Evolutionary conservation across 2,329 filamentous ascomycete species (phyloP), one percentile per base, ranked within the genome.

Genomic region (Hypoxylon sp.): DNA sequence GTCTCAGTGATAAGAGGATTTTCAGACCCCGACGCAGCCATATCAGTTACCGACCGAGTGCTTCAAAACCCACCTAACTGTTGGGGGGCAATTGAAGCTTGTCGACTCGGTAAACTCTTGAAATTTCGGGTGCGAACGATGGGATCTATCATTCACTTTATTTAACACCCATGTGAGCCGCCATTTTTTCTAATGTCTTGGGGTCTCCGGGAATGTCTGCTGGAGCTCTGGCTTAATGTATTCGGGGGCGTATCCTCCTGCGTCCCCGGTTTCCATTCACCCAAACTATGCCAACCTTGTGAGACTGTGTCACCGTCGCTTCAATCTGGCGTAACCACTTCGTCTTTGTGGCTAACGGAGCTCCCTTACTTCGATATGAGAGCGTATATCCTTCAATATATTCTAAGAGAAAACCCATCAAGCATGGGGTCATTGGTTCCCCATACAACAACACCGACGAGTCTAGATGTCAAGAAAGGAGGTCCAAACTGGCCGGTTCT

Each of bases 121-220:
- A 1, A 13, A 31, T 31, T 31, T 31, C 29, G 8, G 6, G 29
- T 31, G 29, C 29, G 29, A 31, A 31, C 6, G 8, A 31, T 31
- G 6, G 1, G 8, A 31, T 9, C 29, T 31, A 31, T 31, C 8
- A 31, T 6, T 6, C 29, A 31, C 5, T 31, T 31, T 9, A 31
- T 31, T 31, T 47, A 17, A 11, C 19, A 14, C 48, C 48, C 48
- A 52, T 9, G 1, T 35, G 17, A 9, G 31, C 29, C 8, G 29
- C 48, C n/a, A 52, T 52, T 33, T 52, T 33, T 19, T 52, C 26
- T 22, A 52, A 35, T 19, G 26, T 52, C 8, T 19, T 17, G 6
- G 35, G 4, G 9, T 52, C 48, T 19, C 29, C n/a, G 35, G 48
- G 17, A 52, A 35, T 17, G 29, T 52, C 31, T 22, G 48, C 8